Base-by-base conservation (phyloP, 192 early-diverging fungal genomes). In the Podila horticola region DNA sequence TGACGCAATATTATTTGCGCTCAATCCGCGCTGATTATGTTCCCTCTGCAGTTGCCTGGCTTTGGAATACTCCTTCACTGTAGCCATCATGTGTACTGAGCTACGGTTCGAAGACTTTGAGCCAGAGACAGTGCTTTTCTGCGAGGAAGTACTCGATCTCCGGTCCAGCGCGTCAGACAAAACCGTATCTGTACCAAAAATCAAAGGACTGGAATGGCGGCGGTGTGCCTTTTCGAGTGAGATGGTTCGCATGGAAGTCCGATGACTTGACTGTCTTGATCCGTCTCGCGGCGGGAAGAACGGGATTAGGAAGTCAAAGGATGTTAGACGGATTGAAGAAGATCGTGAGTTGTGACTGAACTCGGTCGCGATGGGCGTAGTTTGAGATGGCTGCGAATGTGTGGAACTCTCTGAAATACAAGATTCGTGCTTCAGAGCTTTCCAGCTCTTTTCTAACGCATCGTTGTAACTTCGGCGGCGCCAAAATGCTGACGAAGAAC, bases 181-280 rank as follows among this genome's bases (percentile, higher is more conserved):
- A 9, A 48, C 28, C 3, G 11, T 69, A 11, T 81, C 77, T 19
- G 55, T 45, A 2, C 71, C 62, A 7, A 58, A n/a, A 5, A 34
- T 71, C 66, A 81, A 69, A 9, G 77, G 77, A 61, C 77, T 73
- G 15, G 77, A 81, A 26, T 81, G 77, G 0, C 77, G 59, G 15
- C 77, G 26, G 29, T 57, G 57, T 2, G 11, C 34, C 9, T 33
- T 30, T 26, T 29, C 24, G 2, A 24, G 20, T 19, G 55, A 60
- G 30, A 33, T 24, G 38, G 22, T 7, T 34, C 62, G 41, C 52
- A 55, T 55, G 24, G 52, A 55, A 11, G 2, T 24, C 52, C 19
- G 48, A 29, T 2, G 60, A 52, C 15, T 55, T 24, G 52, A 24
- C 0, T 62, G 33, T 31, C 52, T 59, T 10, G 51, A 66, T 19